Percentiles rank a stretch among this genome's conserved stretches.
Evolutionary conservation across 257 asterid genomes (phyloP).

Genomic region (Solanum piurae): DNA sequence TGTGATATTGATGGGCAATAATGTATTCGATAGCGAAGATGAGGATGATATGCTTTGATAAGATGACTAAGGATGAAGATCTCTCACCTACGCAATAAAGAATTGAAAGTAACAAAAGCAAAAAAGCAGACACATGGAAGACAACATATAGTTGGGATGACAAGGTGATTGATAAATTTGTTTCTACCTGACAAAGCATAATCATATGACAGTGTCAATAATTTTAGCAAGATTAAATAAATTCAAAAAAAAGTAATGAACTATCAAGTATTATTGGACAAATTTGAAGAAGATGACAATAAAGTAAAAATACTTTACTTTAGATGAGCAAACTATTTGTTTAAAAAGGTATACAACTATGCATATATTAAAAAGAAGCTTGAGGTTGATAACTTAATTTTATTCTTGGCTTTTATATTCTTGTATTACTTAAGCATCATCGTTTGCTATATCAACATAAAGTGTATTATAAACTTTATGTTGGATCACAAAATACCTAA

Average conservation of each 20-base stretch:
- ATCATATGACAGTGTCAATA: not conserved
- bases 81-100: not conserved
- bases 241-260: not conserved
- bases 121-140: not conserved
- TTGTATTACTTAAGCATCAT: not conserved
- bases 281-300: not conserved
- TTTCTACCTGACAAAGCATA: not conserved
- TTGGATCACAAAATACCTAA: not conserved
- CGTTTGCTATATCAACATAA: not conserved
- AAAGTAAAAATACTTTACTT: not conserved
- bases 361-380: not conserved
- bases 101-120: not conserved
- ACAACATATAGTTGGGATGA: not conserved
- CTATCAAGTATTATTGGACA: not conserved
- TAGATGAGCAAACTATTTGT: not conserved
- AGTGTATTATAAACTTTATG: not conserved
- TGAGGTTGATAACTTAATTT: not conserved
- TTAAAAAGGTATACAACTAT: not conserved
- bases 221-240: not conserved
- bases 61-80: not conserved
- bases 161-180: not conserved
- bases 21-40: not conserved
- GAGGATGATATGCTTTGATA: not conserved
- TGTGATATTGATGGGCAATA: not conserved
- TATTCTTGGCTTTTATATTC: not conserved